These are phyloP conservation scores for Corymbia maculata DNA, from an alignment of 345 rosid genomes.

Conservation along the genomic window DNA sequence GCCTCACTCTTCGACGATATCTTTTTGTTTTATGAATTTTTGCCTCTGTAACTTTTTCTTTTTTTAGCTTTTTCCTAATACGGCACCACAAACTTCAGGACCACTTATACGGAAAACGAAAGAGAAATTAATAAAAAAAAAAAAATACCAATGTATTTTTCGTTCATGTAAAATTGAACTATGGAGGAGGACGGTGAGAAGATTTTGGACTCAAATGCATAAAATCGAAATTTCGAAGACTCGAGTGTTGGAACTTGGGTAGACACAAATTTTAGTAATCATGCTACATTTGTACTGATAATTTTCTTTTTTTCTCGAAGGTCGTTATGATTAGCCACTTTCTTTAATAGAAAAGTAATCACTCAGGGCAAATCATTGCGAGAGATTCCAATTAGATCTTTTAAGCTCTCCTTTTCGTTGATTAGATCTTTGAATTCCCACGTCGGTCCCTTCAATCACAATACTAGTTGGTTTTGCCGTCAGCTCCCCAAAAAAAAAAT, in stretches of 20 bases:
- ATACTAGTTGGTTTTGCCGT: neutral
- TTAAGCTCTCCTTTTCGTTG: neutral
- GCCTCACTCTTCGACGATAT: neutral
- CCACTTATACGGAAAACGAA: neutral
- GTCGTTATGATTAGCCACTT: neutral
- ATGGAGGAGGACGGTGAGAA: neutral
- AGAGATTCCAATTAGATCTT: neutral
- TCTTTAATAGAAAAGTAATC: neutral
- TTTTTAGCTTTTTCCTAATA: neutral
- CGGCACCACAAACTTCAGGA: neutral
- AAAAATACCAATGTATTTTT: neutral
- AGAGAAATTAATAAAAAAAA: neutral
- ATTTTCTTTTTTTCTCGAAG: neutral
- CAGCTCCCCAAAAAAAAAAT: neutral
- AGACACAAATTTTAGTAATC: neutral
- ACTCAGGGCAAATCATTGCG: neutral
- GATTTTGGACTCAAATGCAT: neutral
- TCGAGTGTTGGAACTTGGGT: neutral
- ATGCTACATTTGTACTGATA: neutral
- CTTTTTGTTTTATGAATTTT: neutral
- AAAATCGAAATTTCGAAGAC: neutral
- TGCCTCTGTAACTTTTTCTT: neutral
- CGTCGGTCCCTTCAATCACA: neutral
- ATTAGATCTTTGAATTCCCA: neutral
- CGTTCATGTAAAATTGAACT: no score